Conservation (phyloP, 768 basidiomycete genomes). For the Boletus reticuloceps region DNA sequence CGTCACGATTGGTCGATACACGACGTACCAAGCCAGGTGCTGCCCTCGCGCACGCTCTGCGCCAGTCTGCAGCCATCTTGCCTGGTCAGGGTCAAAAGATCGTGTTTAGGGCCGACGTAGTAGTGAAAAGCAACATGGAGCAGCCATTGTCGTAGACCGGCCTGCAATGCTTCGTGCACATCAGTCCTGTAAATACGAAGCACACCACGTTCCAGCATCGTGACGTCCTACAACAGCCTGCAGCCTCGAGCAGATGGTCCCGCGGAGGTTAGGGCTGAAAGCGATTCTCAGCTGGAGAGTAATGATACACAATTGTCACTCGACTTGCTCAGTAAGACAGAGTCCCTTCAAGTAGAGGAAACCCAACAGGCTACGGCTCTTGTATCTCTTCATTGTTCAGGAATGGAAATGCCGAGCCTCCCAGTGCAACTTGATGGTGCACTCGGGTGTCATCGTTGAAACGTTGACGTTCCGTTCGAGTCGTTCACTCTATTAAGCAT, state of each 20-base stretch:
- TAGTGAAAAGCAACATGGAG: neutral
- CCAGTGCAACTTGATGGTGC: too few species aligned
- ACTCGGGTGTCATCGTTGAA: too few species aligned
- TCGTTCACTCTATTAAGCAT: too few species aligned
- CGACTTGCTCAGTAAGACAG: constrained; percentile 37
- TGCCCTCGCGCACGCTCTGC: constrained; percentile 71
- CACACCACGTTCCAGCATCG: too few species aligned
- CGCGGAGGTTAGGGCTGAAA: too few species aligned
- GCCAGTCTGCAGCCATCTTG: constrained; percentile 70
- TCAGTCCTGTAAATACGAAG: too few species aligned
- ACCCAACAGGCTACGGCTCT: constrained; percentile 45
- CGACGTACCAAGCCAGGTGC: constrained; percentile 73
- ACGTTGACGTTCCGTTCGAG: too few species aligned
- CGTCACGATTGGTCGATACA: constrained; percentile 13
- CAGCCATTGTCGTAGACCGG: neutral
- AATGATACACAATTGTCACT: constrained; percentile 9
- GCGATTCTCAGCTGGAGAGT: neutral
- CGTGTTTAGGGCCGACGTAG: constrained; percentile 45
- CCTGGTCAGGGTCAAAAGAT: constrained; percentile 71
- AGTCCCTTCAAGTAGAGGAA: constrained; percentile 60
- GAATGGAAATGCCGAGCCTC: constrained; percentile 6
- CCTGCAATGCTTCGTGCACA: too few species aligned
- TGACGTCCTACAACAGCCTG: too few species aligned
- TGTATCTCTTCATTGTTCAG: constrained; percentile 36
- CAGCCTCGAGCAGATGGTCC: too few species aligned